phyloP scores from a whole-genome alignment of 805 yeast genomes.

The Kuraishia molischiana region DNA sequence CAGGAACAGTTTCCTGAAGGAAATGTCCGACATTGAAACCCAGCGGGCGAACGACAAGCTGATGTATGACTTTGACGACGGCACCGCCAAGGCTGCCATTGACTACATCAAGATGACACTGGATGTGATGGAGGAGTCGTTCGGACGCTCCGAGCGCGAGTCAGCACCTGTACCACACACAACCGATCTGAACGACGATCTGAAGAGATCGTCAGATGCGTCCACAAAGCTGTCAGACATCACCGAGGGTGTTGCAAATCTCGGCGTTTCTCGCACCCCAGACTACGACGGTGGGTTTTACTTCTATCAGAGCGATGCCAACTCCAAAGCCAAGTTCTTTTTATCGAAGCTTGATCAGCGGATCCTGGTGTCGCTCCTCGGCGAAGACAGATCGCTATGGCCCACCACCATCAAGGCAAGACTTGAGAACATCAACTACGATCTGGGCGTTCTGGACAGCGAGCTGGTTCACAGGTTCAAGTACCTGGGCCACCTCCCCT shows the following conservation, averaged over 20 bases:
- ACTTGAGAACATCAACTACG: constrained; percentile 64
- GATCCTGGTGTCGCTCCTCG: constrained; percentile 54
- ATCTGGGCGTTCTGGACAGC: constrained; percentile 46
- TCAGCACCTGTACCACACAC: neutral
- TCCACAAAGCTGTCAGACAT: neutral
- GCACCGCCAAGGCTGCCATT: constrained; percentile 44
- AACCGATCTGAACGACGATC: neutral
- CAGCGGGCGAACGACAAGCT: constrained; percentile 49
- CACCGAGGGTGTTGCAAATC: neutral
- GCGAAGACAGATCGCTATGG: constrained; percentile 44
- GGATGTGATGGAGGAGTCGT: constrained; percentile 24
- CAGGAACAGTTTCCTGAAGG: constrained; percentile 45
- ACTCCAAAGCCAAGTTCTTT: constrained; percentile 54
- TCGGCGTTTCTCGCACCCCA: neutral
- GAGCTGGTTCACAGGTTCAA: constrained; percentile 52
- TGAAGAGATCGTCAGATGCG: neutral
- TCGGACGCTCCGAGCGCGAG: constrained; percentile 5
- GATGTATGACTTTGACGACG: constrained; percentile 51
- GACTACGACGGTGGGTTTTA: constrained; percentile 39
- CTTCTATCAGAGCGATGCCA: constrained; percentile 73
- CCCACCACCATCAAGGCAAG: constrained; percentile 56
- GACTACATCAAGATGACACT: constrained; percentile 40
- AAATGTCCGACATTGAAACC: constrained; percentile 39
- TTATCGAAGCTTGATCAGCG: constrained; percentile 75
- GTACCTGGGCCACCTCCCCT: constrained; percentile 72